Evolutionary conservation across 768 basidiomycete genomes (phyloP), one percentile per base, ranked within the genome.

Genomic region (Leccinellum rugosiceps): DNA sequence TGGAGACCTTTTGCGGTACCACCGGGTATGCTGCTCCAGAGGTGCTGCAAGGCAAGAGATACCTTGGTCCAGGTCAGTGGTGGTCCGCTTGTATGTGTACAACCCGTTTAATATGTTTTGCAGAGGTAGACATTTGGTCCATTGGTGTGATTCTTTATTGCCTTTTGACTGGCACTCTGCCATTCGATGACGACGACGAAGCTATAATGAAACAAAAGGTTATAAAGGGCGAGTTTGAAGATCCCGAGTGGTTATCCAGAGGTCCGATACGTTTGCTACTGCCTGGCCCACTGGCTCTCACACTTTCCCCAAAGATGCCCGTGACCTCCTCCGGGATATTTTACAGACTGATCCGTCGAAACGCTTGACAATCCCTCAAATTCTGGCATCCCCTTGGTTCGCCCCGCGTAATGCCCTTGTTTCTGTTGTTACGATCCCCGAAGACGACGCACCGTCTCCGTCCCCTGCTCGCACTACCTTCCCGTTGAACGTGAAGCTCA

Each of bases 111-210:
- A 41, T n/a, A 52, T 13, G n/a, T 8, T 23, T 14, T 35, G 11
- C 74, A 90, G 94, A 98, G 82, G 94, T 96, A 48, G 94, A 98
- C 67, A 79, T 95, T 32, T 98, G 94, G 94, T 98, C 94, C 5
- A 78, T 96, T 50, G 94, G 94, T 0, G 82, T 97, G 59, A 97
- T 98, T 52, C 77, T 98, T 13, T 96, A 94, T 68, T 88, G 87
- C 52, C 80, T 97, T 31, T 79, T 97, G 45, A 94, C 92, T 0
- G 95, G 94, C 7, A 91, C 90, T 9, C 75, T 95, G 17, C 93
- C 93, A 2, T 95, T 94, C 65, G 92, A 94, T 64, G 90, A 94
- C 63, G 94, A 95, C 56, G 87, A 94, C 68, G 92, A 94, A 73
- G 72, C 73, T 41, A 70, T 87, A 13, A 96, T 96, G 92, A 87